phyloP scores from a whole-genome alignment of 2,329 filamentous ascomycete species.

The Xylaria sp. region DNA sequence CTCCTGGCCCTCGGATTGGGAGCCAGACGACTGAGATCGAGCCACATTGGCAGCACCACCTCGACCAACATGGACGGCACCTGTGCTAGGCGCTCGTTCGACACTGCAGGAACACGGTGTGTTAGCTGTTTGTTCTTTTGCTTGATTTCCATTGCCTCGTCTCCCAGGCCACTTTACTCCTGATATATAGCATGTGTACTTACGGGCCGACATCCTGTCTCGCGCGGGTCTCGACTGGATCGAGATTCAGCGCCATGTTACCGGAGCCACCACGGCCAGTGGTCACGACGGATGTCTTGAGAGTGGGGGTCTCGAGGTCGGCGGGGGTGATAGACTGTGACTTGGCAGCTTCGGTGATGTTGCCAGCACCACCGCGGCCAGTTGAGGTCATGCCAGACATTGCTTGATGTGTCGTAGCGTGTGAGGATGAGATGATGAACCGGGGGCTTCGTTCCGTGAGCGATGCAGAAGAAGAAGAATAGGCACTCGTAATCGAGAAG shows the following conservation, averaged over 20 bases:
- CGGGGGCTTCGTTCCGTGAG: background rate
- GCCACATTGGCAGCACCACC: slow-evolving; percentile 71
- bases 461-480: background rate
- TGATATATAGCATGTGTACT: slow-evolving; percentile 28
- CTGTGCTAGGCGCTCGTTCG: slow-evolving; percentile 51
- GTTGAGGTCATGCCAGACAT: slow-evolving; percentile 52
- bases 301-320: slow-evolving; percentile 73
- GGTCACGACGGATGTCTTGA: slow-evolving; percentile 80
- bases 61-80: slow-evolving; percentile 62
- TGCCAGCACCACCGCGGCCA: slow-evolving; percentile 74
- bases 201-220: slow-evolving; percentile 78
- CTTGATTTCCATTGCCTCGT: background rate
- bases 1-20: background rate
- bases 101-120: slow-evolving; percentile 34
- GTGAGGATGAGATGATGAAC: background rate
- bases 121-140: background rate
- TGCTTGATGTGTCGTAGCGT: background rate
- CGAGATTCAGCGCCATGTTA: slow-evolving; percentile 74
- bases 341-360: slow-evolving; percentile 55
- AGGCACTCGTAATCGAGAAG: background rate
- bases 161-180: background rate
- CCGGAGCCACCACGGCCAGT: slow-evolving; percentile 84
- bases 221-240: slow-evolving; percentile 67
- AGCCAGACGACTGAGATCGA: slow-evolving; percentile 31
- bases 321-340: slow-evolving; percentile 46